A percentile compares a stretch with the other conserved stretches of the same genome.
These are phyloP conservation scores for Edaphochlamys debaryana DNA, from an alignment of 139 green algal species.

Conservation along the genomic window DNA sequence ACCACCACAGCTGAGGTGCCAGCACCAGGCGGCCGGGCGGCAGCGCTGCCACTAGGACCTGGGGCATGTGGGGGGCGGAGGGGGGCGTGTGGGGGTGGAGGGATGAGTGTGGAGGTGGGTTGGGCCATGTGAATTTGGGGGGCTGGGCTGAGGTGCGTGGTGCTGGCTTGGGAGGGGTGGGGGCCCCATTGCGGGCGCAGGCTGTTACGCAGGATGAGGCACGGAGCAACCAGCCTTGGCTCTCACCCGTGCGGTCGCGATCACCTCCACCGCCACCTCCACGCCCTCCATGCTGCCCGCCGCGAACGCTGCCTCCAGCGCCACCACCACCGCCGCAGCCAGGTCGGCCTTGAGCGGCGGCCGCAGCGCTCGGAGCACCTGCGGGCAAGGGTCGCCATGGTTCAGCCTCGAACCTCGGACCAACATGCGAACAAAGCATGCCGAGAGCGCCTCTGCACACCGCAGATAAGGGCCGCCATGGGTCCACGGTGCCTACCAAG, in stretches of 20 bases:
- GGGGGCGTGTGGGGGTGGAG: too few species aligned
- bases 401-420: too few species aligned
- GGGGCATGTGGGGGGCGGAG: too few species aligned
- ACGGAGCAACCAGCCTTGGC: too few species aligned
- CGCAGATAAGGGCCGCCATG: not conserved
- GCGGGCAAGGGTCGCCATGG: constrained; percentile 10
- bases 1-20: constrained; percentile 87
- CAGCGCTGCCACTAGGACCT: constrained; percentile 67
- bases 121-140: too few species aligned
- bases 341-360: constrained; percentile 73
- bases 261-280: constrained; percentile 41
- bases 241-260: constrained; percentile 19
- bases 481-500: not conserved
- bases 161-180: too few species aligned
- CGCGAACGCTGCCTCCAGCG: constrained; percentile 81
- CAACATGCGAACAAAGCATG: too few species aligned
- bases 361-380: constrained; percentile 79
- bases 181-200: too few species aligned
- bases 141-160: too few species aligned
- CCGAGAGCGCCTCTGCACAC: too few species aligned
- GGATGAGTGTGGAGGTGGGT: too few species aligned
- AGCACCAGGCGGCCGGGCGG: constrained; percentile 77
- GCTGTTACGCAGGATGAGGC: too few species aligned
- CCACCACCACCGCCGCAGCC: constrained; percentile 76
- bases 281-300: not conserved